Percentiles rank a stretch among this genome's conserved stretches.
These are phyloP conservation scores for Teunomyces atbi DNA, from an alignment of 805 yeast genomes.

Conservation along the genomic window DNA sequence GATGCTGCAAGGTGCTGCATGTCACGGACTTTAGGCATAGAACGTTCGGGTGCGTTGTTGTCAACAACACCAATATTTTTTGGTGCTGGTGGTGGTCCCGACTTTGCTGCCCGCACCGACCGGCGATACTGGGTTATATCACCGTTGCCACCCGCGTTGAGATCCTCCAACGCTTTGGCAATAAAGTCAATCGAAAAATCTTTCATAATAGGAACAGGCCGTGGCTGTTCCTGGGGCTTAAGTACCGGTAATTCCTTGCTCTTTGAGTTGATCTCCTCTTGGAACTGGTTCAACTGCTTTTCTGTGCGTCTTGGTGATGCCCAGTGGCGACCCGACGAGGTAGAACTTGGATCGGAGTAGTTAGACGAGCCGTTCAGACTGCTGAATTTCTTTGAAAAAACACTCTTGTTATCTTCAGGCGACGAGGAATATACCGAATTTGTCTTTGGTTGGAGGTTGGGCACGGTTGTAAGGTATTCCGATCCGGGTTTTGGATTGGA, in stretches of 20 bases:
- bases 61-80: neutral
- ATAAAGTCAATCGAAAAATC: constrained; percentile 46
- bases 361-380: constrained; percentile 19
- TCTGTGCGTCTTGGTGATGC: constrained; percentile 41
- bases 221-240: constrained; percentile 6
- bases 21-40: constrained; percentile 6
- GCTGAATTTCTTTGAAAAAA: constrained; percentile 14
- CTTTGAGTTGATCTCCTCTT: constrained; percentile 37
- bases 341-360: constrained; percentile 38
- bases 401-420: constrained; percentile 18
- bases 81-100: neutral
- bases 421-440: constrained; percentile 11
- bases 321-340: constrained; percentile 34
- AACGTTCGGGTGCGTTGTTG: constrained; percentile 19
- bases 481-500: neutral
- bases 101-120: constrained; percentile 29
- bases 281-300: constrained; percentile 32
- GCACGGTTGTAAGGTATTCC: constrained; percentile 1
- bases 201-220: constrained; percentile 34
- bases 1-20: constrained; percentile 17
- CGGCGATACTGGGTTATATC: constrained; percentile 40
- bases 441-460: constrained; percentile 6
- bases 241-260: constrained; percentile 27
- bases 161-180: constrained; percentile 46
- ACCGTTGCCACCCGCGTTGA: constrained; percentile 45